These are phyloP conservation scores for Penicillium simplicissimum DNA, from an alignment of 495 filamentous ascomycete genomes.

Conservation along the genomic window DNA sequence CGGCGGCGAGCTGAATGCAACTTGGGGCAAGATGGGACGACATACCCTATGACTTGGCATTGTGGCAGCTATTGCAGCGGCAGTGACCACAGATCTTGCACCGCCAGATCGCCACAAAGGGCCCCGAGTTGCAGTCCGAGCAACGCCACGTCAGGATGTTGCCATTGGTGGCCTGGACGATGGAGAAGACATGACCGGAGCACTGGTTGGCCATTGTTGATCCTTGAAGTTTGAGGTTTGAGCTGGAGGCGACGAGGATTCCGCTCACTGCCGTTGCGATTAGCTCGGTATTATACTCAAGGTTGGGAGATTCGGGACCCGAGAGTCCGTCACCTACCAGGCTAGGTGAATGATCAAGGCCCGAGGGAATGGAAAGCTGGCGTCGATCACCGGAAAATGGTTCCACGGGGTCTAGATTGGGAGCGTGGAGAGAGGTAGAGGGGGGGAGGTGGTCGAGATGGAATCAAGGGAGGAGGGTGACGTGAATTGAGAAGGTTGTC, in stretches of 20 bases:
- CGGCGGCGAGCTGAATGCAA: not conserved
- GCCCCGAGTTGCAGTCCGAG: conserved; percentile 52
- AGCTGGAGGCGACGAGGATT: not conserved
- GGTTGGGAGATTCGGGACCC: conserved; percentile 25
- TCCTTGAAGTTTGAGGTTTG: not conserved
- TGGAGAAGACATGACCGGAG: conserved; percentile 47
- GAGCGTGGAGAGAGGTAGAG: not conserved
- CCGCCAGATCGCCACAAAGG: conserved; percentile 51
- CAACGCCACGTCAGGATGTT: conserved; percentile 53
- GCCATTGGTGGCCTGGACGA: conserved; percentile 49
- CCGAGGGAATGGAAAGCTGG: conserved; percentile 27
- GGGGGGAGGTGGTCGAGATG: not conserved
- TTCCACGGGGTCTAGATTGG: conserved; percentile 10
- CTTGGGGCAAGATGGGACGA: no score
- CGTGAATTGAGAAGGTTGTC: not conserved
- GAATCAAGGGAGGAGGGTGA: not conserved
- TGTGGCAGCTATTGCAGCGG: conserved; percentile 50
- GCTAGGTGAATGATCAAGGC: conserved; percentile 20
- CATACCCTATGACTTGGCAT: conserved; percentile 37
- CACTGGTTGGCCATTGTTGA: conserved; percentile 49
- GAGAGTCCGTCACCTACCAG: conserved; percentile 24
- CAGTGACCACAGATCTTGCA: conserved; percentile 51
- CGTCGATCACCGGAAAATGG: conserved; percentile 28
- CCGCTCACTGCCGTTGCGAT: conserved; percentile 1
- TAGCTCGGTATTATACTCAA: conserved; percentile 1